A percentile compares a stretch with the other conserved stretches of the same genome.
Conservation (phyloP, 768 basidiomycete genomes). For the Rhizopogon roseolus region DNA sequence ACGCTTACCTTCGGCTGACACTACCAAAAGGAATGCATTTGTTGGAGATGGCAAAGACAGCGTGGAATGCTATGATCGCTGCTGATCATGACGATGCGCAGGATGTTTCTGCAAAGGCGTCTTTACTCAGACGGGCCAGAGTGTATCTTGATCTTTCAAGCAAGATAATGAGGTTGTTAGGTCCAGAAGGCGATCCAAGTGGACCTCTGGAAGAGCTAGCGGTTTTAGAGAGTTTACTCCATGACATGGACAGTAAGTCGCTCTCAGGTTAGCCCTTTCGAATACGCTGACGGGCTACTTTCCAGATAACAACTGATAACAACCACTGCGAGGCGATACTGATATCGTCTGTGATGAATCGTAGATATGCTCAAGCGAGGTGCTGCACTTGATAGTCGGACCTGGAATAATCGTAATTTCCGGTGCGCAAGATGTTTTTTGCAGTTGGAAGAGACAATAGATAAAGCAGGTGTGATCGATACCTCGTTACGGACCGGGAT, state of each 20-base stretch:
- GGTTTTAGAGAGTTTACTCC: constrained; percentile 38
- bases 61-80: constrained; percentile 60
- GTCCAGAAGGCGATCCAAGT: constrained; percentile 57
- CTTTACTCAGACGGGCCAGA: constrained; percentile 24
- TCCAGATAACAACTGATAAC: neutral
- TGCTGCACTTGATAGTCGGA: too few species aligned
- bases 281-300: neutral
- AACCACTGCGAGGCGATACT: too few species aligned
- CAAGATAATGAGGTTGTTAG: constrained; percentile 42
- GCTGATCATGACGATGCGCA: constrained; percentile 14
- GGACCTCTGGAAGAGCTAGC: constrained; percentile 55
- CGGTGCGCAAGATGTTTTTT: too few species aligned
- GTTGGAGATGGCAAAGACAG: constrained; percentile 71
- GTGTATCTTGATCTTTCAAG: constrained; percentile 37
- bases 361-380: neutral
- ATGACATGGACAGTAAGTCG: constrained; percentile 4
- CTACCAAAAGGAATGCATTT: constrained; percentile 61
- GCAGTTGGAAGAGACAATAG: too few species aligned
- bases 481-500: too few species aligned
- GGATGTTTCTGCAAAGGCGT: constrained; percentile 8
- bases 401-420: too few species aligned
- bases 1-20: neutral
- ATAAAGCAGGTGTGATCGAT: too few species aligned
- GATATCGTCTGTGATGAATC: neutral
- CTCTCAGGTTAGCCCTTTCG: neutral